Conservation (phyloP, 73 alveolate species). For the Paramecium bursaria region DNA sequence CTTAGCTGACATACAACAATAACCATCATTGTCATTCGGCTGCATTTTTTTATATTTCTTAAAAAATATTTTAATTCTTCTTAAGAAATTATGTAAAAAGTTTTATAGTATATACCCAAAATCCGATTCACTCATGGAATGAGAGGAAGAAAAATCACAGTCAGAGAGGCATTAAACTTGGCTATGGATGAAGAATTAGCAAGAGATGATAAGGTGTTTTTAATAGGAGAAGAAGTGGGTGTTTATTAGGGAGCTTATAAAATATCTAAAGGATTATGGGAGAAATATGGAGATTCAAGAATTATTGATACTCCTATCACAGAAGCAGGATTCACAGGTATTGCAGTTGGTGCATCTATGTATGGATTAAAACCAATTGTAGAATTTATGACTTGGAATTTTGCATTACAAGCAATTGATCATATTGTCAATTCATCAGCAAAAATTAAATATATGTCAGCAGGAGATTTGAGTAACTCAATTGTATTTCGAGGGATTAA, state of each 20-base stretch:
- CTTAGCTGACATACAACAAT: too few relatives aligned
- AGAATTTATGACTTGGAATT: conserved; percentile 93
- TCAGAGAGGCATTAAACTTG: conserved; percentile 87
- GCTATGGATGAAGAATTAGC: conserved; percentile 93
- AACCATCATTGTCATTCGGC: too few relatives aligned
- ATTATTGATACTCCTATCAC: conserved; percentile 93
- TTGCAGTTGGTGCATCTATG: conserved; percentile 92
- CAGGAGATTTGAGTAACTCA: conserved; percentile 83
- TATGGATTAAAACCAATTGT: conserved; percentile 89
- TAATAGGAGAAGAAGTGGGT: conserved; percentile 94
- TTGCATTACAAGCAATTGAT: conserved; percentile 91
- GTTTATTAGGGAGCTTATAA: conserved; percentile 92
- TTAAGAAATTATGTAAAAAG: too few relatives aligned
- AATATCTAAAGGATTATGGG: conserved; percentile 88
- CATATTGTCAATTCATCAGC: conserved; percentile 90
- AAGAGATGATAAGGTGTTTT: conserved; percentile 85
- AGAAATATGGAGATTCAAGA: conserved; percentile 83
- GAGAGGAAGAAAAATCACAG: conserved; percentile 82
- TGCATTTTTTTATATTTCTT: too few relatives aligned
- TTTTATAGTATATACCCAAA: too few relatives aligned
- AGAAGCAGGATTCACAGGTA: conserved; percentile 93
- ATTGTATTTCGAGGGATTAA: conserved; percentile 92
- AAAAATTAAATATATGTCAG: conserved; percentile 88
- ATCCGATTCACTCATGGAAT: too few relatives aligned
- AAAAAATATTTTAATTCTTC: too few relatives aligned